A percentile compares a stretch with the other conserved stretches of the same genome.
Conservation (phyloP, 495 filamentous ascomycete species). For the Chaetomium fimeti region DNA sequence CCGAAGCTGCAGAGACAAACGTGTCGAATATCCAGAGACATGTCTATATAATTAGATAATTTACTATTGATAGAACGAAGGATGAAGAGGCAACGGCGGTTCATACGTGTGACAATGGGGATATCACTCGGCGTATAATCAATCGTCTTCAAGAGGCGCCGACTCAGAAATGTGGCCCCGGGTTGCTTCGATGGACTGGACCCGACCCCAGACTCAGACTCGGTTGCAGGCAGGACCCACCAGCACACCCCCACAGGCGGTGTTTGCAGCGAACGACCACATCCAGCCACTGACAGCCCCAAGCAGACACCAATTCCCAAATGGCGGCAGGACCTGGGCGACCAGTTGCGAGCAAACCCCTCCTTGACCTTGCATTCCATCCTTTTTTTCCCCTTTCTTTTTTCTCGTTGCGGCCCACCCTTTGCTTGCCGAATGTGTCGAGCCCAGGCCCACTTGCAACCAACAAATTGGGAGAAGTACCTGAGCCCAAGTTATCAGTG, state of each 20-base stretch:
- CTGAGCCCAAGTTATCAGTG: too few relatives aligned
- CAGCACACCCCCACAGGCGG: slow-evolving; percentile 6
- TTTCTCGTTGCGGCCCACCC: background rate
- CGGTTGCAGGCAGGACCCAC: slow-evolving; percentile 6
- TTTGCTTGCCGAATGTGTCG: background rate
- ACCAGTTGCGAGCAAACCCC: background rate
- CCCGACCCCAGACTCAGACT: slow-evolving; percentile 10
- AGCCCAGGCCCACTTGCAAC: background rate
- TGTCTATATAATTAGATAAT: too few relatives aligned
- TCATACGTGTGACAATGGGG: background rate
- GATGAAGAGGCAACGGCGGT: too few relatives aligned
- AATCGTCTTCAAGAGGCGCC: too few relatives aligned
- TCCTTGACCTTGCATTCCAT: slow-evolving; percentile 11
- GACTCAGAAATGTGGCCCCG: too few relatives aligned
- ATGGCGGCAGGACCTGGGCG: background rate
- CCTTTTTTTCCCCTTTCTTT: slow-evolving; percentile 11
- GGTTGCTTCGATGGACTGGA: slow-evolving; percentile 17
- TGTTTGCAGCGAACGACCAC: slow-evolving; percentile 4
- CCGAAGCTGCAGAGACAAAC: background rate
- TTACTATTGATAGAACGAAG: too few relatives aligned
- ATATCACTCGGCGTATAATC: background rate
- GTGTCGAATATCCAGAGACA: background rate
- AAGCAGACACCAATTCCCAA: background rate
- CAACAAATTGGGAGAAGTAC: background rate
- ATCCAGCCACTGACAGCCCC: slow-evolving; percentile 2